These are phyloP conservation scores for Hypoxylon sp. DNA, from an alignment of 2,329 filamentous ascomycete species.

Conservation along the genomic window DNA sequence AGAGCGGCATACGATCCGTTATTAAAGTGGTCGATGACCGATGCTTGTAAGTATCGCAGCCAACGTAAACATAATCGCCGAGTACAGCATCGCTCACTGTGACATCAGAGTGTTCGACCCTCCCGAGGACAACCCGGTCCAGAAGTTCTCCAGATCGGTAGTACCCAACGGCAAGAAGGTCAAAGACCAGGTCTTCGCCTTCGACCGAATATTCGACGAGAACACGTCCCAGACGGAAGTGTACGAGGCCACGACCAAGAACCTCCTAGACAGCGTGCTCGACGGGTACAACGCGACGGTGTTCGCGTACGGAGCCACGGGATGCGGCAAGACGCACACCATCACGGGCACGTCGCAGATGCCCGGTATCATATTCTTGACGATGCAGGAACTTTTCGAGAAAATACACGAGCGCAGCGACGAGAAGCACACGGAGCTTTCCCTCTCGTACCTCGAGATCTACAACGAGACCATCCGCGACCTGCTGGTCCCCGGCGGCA, in stretches of 20 bases:
- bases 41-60: conserved; percentile 78
- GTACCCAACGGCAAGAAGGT: conserved; percentile 86
- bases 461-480: conserved; percentile 99
- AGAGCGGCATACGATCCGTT: conserved; percentile 87
- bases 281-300: conserved; percentile 99
- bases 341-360: conserved; percentile 92
- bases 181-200: conserved; percentile 97
- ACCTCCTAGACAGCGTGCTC: conserved; percentile 90
- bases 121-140: conserved; percentile 91
- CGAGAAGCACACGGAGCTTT: conserved; percentile 89
- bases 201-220: conserved; percentile 96
- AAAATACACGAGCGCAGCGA: conserved; percentile 86
- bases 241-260: conserved; percentile 90
- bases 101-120: conserved; percentile 86
- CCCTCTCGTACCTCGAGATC: conserved; percentile 95
- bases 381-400: conserved; percentile 98
- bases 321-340: conserved; percentile 98
- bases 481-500: conserved; percentile 83
- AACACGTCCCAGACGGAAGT: conserved; percentile 91
- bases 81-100: conserved; percentile 3
- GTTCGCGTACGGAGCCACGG: conserved; percentile 96
- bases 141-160: conserved; percentile 83
- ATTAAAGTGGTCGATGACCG: conserved; percentile 97
- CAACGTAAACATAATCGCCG: not conserved
- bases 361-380: conserved; percentile 97